These are phyloP conservation scores for Aaosphaeria arxii DNA, from an alignment of 2,329 filamentous ascomycete genomes.

Conservation along the genomic window DNA sequence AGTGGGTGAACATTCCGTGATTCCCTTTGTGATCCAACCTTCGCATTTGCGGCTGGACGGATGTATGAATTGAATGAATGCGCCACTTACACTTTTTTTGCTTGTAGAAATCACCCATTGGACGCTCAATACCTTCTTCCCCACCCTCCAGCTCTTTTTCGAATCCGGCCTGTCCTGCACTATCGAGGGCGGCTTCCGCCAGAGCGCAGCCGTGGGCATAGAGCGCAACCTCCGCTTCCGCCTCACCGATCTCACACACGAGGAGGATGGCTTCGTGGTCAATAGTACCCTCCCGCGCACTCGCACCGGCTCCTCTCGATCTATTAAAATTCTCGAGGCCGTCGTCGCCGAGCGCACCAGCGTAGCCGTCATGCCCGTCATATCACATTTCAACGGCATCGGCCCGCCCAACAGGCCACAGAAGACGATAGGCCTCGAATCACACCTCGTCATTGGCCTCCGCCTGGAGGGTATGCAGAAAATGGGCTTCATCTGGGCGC, in stretches of 20 bases:
- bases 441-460: slow-evolving; percentile 22
- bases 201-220: slow-evolving; percentile 15
- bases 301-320: slow-evolving; percentile 4
- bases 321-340: slow-evolving; percentile 18
- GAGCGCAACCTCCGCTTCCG: slow-evolving; percentile 23
- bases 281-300: slow-evolving; percentile 15
- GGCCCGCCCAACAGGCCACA: not conserved
- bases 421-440: slow-evolving; percentile 10
- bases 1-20: slow-evolving; percentile 5
- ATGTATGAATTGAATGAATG: too few relatives aligned
- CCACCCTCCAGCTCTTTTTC: slow-evolving; percentile 28
- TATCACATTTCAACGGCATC: not conserved
- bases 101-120: slow-evolving; percentile 20
- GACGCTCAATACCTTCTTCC: slow-evolving; percentile 27
- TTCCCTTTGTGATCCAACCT: too few relatives aligned
- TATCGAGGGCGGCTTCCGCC: slow-evolving; percentile 15
- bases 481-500: slow-evolving; percentile 22
- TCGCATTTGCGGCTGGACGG: too few relatives aligned
- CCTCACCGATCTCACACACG: slow-evolving; percentile 23
- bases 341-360: slow-evolving; percentile 18
- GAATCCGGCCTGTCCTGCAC: slow-evolving; percentile 25
- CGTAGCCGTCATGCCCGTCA: slow-evolving; percentile 9
- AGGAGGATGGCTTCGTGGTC: slow-evolving; percentile 19
- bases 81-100: too few relatives aligned
- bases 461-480: slow-evolving; percentile 22